These are phyloP conservation scores for Phylloporus sp. DNA, from an alignment of 1,284 basidiomycete species.

Conservation along the genomic window DNA sequence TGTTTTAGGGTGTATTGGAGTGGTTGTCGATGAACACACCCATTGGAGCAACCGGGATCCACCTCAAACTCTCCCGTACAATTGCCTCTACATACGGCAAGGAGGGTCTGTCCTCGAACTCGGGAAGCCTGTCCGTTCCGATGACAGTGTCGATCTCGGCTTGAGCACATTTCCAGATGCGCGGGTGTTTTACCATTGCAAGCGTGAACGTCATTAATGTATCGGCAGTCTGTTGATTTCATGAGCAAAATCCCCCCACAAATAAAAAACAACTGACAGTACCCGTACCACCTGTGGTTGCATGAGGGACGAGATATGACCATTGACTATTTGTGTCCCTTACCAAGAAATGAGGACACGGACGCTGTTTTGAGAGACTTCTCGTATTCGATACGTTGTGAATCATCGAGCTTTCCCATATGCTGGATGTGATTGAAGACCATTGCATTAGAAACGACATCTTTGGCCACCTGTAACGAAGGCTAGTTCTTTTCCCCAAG, in stretches of 20 bases:
- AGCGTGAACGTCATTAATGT: conserved; percentile 32
- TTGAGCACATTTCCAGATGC: conserved; percentile 25
- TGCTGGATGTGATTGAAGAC: not conserved
- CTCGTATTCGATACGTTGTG: conserved; percentile 1
- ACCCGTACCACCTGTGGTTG: conserved; percentile 7
- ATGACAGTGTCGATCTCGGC: conserved; percentile 34
- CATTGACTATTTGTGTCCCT: not conserved
- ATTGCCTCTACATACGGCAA: conserved; percentile 27
- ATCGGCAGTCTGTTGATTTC: not conserved
- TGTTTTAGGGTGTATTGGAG: no score
- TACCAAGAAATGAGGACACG: conserved; percentile 14
- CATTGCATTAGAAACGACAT: no score
- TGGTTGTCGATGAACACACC: not conserved
- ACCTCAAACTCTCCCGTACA: conserved; percentile 41
- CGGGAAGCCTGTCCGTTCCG: conserved; percentile 41
- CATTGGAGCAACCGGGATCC: conserved; percentile 19
- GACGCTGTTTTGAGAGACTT: conserved; percentile 14
- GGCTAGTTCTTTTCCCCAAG: no score
- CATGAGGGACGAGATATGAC: no score
- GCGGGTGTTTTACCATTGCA: conserved; percentile 40
- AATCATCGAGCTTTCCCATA: conserved; percentile 13
- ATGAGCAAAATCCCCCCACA: not conserved
- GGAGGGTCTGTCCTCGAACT: conserved; percentile 1
- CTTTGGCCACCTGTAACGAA: no score
- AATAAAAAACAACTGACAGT: conserved; percentile 13